These are phyloP conservation scores for Penicillium arizonense DNA, from an alignment of 495 filamentous ascomycete species.

Conservation along the genomic window DNA sequence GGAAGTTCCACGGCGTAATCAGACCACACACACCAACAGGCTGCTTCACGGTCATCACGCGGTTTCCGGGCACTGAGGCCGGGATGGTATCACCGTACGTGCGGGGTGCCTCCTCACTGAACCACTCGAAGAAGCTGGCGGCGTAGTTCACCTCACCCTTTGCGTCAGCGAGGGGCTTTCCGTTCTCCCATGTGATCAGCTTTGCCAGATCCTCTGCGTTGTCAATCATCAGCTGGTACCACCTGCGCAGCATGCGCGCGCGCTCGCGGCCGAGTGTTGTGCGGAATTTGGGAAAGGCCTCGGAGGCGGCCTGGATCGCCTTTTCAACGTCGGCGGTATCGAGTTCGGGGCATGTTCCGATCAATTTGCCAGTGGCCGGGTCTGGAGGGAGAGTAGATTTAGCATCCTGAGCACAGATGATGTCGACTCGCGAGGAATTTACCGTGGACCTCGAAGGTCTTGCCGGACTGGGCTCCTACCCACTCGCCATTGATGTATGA, in stretches of 20 bases:
- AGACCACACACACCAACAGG: conserved; percentile 92
- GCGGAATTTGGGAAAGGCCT: conserved; percentile 74
- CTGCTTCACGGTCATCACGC: conserved; percentile 77
- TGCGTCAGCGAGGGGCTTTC: conserved; percentile 69
- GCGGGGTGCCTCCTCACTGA: conserved; percentile 71
- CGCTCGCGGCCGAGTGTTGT: conserved; percentile 75
- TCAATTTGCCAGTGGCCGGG: conserved; percentile 73
- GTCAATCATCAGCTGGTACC: conserved; percentile 87
- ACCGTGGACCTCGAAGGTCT: conserved; percentile 81
- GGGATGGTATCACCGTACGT: conserved; percentile 75
- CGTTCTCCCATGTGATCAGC: conserved; percentile 84
- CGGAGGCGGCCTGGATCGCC: conserved; percentile 74
- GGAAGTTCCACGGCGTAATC: conserved; percentile 98
- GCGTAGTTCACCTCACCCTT: conserved; percentile 72
- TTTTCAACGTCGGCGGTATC: conserved; percentile 67
- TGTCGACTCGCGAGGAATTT: conserved; percentile 8
- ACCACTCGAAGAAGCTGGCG: conserved; percentile 76
- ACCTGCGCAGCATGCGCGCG: conserved; percentile 77
- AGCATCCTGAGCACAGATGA: conserved; percentile 2
- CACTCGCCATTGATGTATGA: conserved; percentile 86
- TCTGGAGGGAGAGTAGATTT: conserved; percentile 46
- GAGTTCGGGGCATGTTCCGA: conserved; percentile 85
- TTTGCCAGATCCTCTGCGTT: conserved; percentile 86
- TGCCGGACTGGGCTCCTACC: conserved; percentile 68
- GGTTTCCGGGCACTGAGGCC: conserved; percentile 63